These are phyloP conservation scores for Suhomyces taliae DNA, from an alignment of 1,139 yeast genomes.

Conservation along the genomic window DNA sequence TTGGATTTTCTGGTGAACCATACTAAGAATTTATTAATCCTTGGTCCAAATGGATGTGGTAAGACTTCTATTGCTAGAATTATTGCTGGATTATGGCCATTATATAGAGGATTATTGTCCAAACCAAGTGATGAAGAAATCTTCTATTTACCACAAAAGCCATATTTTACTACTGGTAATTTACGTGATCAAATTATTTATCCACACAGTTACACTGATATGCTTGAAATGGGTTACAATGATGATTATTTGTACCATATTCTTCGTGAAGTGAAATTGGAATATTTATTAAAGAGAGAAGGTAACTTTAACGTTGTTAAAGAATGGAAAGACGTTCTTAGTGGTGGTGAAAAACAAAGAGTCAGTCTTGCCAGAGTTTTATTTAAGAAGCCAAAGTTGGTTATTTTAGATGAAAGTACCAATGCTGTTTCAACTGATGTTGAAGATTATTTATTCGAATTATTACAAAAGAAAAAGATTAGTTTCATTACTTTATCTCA, in stretches of 20 bases:
- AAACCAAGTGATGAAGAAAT: constrained; percentile 75
- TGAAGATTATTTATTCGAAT: constrained; percentile 83
- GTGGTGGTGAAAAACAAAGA: constrained; percentile 96
- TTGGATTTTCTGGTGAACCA: constrained; percentile 64
- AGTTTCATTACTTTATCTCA: constrained; percentile 85
- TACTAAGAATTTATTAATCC: constrained; percentile 71
- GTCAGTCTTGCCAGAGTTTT: constrained; percentile 85
- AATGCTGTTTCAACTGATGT: constrained; percentile 91
- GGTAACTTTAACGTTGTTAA: constrained; percentile 62
- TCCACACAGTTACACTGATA: constrained; percentile 77
- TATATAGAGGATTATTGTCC: constrained; percentile 77
- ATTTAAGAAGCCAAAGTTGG: constrained; percentile 78
- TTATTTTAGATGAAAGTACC: constrained; percentile 88
- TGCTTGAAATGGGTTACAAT: constrained; percentile 68
- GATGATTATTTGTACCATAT: constrained; percentile 72
- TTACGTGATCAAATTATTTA: constrained; percentile 85
- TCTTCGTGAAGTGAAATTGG: constrained; percentile 74
- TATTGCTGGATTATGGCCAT: constrained; percentile 90
- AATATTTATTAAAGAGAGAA: constrained; percentile 67
- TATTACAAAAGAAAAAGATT: constrained; percentile 66
- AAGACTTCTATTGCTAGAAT: constrained; percentile 85
- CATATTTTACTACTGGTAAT: constrained; percentile 77
- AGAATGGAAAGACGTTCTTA: constrained; percentile 88
- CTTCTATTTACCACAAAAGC: constrained; percentile 77
- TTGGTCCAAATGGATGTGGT: constrained; percentile 90